These are phyloP conservation scores for Taiozyma sp. DNA, from an alignment of 1,139 yeast genomes.

Conservation along the genomic window DNA sequence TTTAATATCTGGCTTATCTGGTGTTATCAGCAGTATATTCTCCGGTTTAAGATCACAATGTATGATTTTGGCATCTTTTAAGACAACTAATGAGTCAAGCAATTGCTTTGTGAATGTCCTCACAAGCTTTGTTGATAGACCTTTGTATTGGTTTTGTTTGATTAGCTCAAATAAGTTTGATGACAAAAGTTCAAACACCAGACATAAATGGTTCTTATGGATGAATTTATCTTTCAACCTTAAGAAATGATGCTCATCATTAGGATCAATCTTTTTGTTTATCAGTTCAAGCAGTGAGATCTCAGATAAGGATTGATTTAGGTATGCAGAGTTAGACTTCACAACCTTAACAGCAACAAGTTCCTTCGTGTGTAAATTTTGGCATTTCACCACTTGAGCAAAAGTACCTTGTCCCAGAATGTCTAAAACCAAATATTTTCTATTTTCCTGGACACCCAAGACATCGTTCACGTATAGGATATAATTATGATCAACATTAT, in stretches of 20 bases:
- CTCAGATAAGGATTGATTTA: constrained; percentile 89
- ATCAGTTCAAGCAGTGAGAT: constrained; percentile 80
- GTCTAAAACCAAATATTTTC: constrained; percentile 84
- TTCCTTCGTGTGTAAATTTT: constrained; percentile 80
- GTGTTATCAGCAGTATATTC: constrained; percentile 73
- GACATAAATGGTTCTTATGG: constrained; percentile 88
- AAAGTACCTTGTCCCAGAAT: constrained; percentile 94
- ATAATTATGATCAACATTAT: constrained; percentile 86
- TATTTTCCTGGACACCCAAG: constrained; percentile 80
- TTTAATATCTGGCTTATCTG: constrained; percentile 84
- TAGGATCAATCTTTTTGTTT: constrained; percentile 63
- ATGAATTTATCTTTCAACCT: constrained; percentile 82
- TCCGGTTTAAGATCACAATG: constrained; percentile 98
- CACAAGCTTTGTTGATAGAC: constrained; percentile 76
- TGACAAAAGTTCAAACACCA: constrained; percentile 85
- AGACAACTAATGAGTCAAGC: constrained; percentile 69
- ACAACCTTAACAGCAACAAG: constrained; percentile 93
- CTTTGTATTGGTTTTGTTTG: constrained; percentile 92
- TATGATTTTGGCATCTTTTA: constrained; percentile 79
- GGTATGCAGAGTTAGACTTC: constrained; percentile 85
- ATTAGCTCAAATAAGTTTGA: constrained; percentile 86
- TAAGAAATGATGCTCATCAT: constrained; percentile 68
- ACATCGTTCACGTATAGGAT: constrained; percentile 92
- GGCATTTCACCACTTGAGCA: constrained; percentile 98
- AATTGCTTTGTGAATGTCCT: constrained; percentile 75